Percentiles rank a stretch among this genome's conserved stretches.
Evolutionary conservation across 1,139 yeast genomes (phyloP).

Genomic region (Taphrina communis): DNA sequence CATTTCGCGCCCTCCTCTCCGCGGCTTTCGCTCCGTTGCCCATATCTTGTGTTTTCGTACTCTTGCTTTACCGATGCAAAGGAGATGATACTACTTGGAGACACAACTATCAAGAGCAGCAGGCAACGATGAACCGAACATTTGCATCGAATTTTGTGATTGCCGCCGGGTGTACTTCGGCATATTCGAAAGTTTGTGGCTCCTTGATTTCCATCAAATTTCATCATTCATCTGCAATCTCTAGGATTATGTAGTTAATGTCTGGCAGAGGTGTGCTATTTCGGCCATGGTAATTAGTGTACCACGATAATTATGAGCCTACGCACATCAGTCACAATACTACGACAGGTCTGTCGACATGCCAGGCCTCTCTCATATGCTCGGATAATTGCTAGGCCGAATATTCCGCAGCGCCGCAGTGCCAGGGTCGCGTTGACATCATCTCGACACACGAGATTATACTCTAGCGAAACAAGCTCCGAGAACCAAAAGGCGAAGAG

Average conservation of each 20-base stretch:
- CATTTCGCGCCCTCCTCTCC: slow-evolving; percentile 22
- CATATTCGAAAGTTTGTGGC: background rate
- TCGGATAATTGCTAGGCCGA: background rate
- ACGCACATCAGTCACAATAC: background rate
- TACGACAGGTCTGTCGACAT: background rate
- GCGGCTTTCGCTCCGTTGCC: slow-evolving; percentile 33
- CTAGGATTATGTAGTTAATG: background rate
- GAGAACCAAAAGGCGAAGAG: slow-evolving; percentile 6
- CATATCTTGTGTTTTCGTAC: background rate
- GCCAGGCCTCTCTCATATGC: background rate
- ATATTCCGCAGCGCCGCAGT: background rate
- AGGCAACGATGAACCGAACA: background rate
- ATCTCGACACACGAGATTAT: background rate
- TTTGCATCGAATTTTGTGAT: slow-evolving; percentile 7
- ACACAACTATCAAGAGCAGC: background rate
- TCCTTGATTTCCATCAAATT: background rate
- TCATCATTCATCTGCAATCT: slow-evolving; percentile 8
- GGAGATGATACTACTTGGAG: background rate
- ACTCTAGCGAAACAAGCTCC: background rate
- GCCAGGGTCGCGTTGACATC: background rate
- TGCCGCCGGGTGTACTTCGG: slow-evolving; percentile 5
- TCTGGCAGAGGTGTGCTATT: background rate
- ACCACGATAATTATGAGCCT: background rate
- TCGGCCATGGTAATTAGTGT: background rate
- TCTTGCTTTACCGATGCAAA: background rate